Conservation (phyloP, 2,329 filamentous ascomycete genomes). For the Ascomycota sp. region DNA sequence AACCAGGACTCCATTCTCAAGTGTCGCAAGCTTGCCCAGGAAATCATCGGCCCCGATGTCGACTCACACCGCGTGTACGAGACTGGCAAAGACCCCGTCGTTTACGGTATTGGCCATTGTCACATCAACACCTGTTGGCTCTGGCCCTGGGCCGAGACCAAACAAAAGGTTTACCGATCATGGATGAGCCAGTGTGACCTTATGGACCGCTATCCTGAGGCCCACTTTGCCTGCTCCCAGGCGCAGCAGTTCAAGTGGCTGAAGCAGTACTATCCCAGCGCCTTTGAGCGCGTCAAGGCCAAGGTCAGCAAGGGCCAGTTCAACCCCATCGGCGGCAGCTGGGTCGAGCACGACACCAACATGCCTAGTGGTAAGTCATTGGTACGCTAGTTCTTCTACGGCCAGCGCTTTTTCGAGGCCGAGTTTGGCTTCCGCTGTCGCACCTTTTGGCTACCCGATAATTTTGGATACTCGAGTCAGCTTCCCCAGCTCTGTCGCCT, state of each 20-base stretch:
- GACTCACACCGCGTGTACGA: slow-evolving; percentile 75
- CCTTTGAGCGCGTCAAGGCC: slow-evolving; percentile 74
- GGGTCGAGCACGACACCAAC: slow-evolving; percentile 98
- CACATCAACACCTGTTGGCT: slow-evolving; percentile 98
- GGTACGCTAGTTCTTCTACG: slow-evolving; percentile 84
- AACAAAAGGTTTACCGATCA: slow-evolving; percentile 83
- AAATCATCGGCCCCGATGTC: slow-evolving; percentile 63
- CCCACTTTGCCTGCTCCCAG: slow-evolving; percentile 80
- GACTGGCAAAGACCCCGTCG: slow-evolving; percentile 49
- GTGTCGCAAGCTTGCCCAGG: slow-evolving; percentile 62
- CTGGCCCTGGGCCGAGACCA: slow-evolving; percentile 96
- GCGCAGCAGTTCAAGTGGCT: slow-evolving; percentile 98
- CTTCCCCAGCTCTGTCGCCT: slow-evolving; percentile 83
- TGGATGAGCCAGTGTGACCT: slow-evolving; percentile 95
- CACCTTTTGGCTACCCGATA: slow-evolving; percentile 96
- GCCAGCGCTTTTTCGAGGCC: slow-evolving; percentile 85
- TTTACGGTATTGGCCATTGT: slow-evolving; percentile 84
- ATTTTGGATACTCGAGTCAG: slow-evolving; percentile 92
- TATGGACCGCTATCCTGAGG: slow-evolving; percentile 86
- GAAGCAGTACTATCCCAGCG: slow-evolving; percentile 68
- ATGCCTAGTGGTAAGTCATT: slow-evolving; percentile 90
- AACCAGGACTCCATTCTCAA: slow-evolving; percentile 58
- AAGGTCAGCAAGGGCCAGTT: slow-evolving; percentile 85
- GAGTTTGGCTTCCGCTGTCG: slow-evolving; percentile 73
- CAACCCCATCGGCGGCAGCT: slow-evolving; percentile 89